These are phyloP conservation scores for Scedosporium boydii DNA, from an alignment of 2,329 filamentous ascomycete species.

Conservation along the genomic window DNA sequence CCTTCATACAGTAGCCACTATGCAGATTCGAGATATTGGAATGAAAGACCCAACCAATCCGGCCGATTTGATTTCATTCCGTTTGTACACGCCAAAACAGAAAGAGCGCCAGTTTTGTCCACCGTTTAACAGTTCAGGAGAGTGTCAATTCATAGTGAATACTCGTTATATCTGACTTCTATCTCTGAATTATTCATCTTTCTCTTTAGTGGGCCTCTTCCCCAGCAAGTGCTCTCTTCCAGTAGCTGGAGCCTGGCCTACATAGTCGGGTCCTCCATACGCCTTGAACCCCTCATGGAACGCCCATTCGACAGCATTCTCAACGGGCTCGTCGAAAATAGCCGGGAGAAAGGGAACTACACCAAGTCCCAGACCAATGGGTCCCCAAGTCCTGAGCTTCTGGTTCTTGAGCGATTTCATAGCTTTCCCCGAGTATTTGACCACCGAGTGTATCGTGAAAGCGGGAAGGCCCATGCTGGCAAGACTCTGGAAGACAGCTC, in stretches of 20 bases:
- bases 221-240: slow-evolving; percentile 35
- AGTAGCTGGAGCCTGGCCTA: slow-evolving; percentile 43
- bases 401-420: slow-evolving; percentile 74
- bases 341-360: slow-evolving; percentile 76
- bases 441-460: slow-evolving; percentile 88
- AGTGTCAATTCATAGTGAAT: no score
- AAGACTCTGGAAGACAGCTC: slow-evolving; percentile 80
- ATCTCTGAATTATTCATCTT: slow-evolving; percentile 26
- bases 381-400: slow-evolving; percentile 71
- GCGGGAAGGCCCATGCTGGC: slow-evolving; percentile 92
- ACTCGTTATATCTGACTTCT: background rate
- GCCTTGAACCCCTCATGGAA: slow-evolving; percentile 76
- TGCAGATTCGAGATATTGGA: no score
- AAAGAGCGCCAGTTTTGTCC: no score
- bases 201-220: slow-evolving; percentile 23
- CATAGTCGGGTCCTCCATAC: slow-evolving; percentile 53
- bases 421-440: slow-evolving; percentile 79
- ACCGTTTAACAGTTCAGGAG: no score
- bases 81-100: no score
- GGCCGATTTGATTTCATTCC: no score
- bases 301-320: slow-evolving; percentile 79
- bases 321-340: slow-evolving; percentile 86
- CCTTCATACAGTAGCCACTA: no score
- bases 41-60: no score
- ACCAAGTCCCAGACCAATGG: slow-evolving; percentile 73